Evolutionary conservation across 805 yeast species (phyloP).

Genomic region (Saccharomycopsis synnaedendra): DNA sequence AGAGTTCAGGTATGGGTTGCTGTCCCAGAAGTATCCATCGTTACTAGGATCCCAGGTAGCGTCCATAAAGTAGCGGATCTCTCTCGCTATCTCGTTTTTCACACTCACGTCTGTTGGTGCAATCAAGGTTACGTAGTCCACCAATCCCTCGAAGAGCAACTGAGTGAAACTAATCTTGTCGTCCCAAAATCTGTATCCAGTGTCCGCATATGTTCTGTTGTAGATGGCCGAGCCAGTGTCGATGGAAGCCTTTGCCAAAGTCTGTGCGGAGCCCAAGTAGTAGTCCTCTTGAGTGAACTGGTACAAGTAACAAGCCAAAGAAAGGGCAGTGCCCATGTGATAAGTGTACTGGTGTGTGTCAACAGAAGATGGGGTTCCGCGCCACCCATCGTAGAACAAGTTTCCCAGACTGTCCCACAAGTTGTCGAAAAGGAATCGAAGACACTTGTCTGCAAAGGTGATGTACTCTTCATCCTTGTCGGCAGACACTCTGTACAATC

Average conservation of each 20-base stretch:
- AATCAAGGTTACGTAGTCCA: slow-evolving; percentile 42
- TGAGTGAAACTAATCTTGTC: slow-evolving; percentile 55
- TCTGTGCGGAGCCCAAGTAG: slow-evolving; percentile 28
- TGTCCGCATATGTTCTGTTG: slow-evolving; percentile 42
- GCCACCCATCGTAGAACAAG: slow-evolving; percentile 48
- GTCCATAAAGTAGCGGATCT: slow-evolving; percentile 2
- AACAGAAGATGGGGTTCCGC: slow-evolving; percentile 19
- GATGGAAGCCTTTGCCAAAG: slow-evolving; percentile 44
- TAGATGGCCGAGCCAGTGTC: slow-evolving; percentile 44
- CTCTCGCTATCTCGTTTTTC: background rate
- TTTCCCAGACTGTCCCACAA: slow-evolving; percentile 43
- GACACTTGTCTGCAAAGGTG: slow-evolving; percentile 45
- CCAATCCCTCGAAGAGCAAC: slow-evolving; percentile 53
- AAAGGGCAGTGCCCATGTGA: slow-evolving; percentile 53
- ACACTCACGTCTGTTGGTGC: background rate
- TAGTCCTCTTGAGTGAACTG: slow-evolving; percentile 36
- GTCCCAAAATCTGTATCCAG: slow-evolving; percentile 39
- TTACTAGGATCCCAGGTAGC: slow-evolving; percentile 1
- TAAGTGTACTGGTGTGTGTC: slow-evolving; percentile 47
- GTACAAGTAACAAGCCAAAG: slow-evolving; percentile 40
- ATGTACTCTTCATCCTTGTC: slow-evolving; percentile 40
- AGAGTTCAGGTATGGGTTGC: slow-evolving; percentile 1
- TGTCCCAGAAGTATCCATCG: slow-evolving; percentile 5
- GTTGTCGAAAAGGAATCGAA: slow-evolving; percentile 42
- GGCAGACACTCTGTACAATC: slow-evolving; percentile 33